A percentile compares a stretch with the other conserved stretches of the same genome.
Conservation (phyloP, 352 stramenopile genomes). For the Phytopythium helicoides region DNA sequence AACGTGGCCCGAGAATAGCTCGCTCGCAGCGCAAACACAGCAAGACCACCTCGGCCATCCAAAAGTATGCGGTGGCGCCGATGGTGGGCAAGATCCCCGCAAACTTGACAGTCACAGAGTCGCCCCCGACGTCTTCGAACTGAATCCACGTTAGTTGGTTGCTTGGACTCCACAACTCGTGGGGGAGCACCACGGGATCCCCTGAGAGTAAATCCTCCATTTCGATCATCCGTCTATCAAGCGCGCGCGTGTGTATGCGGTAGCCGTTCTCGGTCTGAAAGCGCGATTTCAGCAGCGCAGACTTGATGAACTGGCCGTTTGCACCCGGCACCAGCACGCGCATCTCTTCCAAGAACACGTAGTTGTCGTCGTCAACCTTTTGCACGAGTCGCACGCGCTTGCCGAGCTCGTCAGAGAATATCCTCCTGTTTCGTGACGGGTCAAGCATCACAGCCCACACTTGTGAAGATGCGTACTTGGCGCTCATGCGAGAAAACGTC, state of each 20-base stretch:
- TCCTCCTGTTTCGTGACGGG: neutral
- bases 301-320: neutral
- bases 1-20: neutral
- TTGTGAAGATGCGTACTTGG: conserved; percentile 16
- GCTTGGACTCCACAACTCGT: conserved; percentile 5
- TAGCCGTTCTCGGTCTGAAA: neutral
- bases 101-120: neutral
- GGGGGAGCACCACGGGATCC: neutral
- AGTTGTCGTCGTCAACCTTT: conserved; percentile 6
- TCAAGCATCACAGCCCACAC: conserved; percentile 4
- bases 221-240: neutral
- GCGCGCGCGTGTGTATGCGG: conserved; percentile 1
- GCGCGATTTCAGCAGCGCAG: conserved; percentile 1
- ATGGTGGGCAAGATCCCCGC: conserved; percentile 4
- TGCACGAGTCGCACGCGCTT: conserved; percentile 1
- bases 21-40: neutral
- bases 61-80: conserved; percentile 5
- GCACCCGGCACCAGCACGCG: neutral
- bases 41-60: conserved; percentile 3
- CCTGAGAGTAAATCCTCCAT: neutral
- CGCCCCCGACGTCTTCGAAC: neutral
- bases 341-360: conserved; percentile 7
- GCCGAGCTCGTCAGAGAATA: conserved; percentile 3
- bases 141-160: conserved; percentile 4
- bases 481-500: conserved; percentile 15